A percentile compares a stretch with the other conserved stretches of the same genome.
phyloP scores from a whole-genome alignment of 257 asterid genomes.

The Solanum chilense region DNA sequence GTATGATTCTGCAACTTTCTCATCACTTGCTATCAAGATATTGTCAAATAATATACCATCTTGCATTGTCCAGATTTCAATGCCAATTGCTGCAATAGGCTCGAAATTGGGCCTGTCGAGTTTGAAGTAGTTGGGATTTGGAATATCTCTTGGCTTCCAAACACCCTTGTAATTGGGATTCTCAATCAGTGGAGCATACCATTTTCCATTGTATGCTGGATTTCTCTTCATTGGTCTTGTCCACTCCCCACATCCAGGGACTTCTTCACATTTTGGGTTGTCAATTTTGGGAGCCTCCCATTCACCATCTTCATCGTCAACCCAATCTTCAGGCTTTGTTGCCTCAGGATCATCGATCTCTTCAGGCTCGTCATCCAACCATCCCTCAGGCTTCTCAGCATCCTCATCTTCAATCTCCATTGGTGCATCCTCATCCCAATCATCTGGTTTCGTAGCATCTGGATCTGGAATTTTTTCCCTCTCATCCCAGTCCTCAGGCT shows the following conservation, averaged over 20 bases:
- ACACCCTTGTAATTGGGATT: conserved; percentile 90
- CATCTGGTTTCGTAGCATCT: conserved; percentile 83
- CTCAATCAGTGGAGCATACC: conserved; percentile 75
- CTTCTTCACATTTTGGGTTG: conserved; percentile 66
- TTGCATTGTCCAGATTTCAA: conserved; percentile 98
- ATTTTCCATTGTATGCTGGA: conserved; percentile 92
- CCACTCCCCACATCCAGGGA: conserved; percentile 99
- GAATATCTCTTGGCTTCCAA: conserved; percentile 82
- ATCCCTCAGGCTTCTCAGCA: conserved; percentile 90
- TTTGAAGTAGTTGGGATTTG: conserved; percentile 74
- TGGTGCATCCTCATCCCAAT: conserved; percentile 98
- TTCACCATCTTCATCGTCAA: conserved; percentile 95
- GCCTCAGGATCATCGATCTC: conserved; percentile 95
- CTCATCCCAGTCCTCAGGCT: conserved; percentile 99
- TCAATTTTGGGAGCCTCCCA: conserved; percentile 94
- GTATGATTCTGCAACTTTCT: conserved; percentile 56
- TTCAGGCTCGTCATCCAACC: conserved; percentile 98
- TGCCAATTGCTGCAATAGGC: conserved; percentile 91
- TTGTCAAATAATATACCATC: conserved; percentile 87
- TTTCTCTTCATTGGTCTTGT: conserved; percentile 74
- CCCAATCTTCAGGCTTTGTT: conserved; percentile 94
- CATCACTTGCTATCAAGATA: conserved; percentile 55
- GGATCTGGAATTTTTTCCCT: conserved; percentile 83
- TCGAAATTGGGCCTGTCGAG: conserved; percentile 80
- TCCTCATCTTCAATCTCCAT: conserved; percentile 83